Evolutionary conservation across 2,329 filamentous ascomycete species (phyloP), one percentile per base, ranked within the genome.

Genomic region (Scedosporium apiospermum): DNA sequence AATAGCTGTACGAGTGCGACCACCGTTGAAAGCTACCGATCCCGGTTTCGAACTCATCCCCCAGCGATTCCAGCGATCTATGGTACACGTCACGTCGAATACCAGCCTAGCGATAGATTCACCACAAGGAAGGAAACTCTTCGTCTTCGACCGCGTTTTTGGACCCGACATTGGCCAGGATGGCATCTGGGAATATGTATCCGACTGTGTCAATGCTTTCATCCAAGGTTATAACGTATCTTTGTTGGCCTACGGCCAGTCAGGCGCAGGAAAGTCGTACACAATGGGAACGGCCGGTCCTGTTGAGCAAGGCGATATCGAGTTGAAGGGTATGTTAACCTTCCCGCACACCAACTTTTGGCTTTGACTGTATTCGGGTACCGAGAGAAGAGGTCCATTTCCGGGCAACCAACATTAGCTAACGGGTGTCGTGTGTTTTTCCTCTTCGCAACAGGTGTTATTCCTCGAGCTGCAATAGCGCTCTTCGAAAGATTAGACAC

Each of bases 181-280:
- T 67, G 93, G 93, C 57, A 78, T 99, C 57, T 99, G 93, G 90
- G 90, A 96, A 57, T 99, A 99, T 70, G 80, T 99, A 58, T 86
- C 86, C 65, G 95, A 99, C 68, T 96, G 92, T 69, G 89, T 98
- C 68, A 86, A 82, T 68, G 90, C 93, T 2, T 99, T 99, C 69
- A 80, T 95, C 1, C 91, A 97, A 72, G 95, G 95, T 62, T 99
- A 98, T 83, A 99, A 99, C 84, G 95, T 99, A 64, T 99, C 95
- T 3, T 86, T 99, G 59, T 80, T 99, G 69, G 95, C 95, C 58
- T 99, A 99, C 71, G 95, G 95, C 67, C 95, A 99, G 78, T 99
- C 95, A 30, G 95, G 95, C 63, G 92, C 95, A 10, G 95, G 95
- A 68, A 99, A 99, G 77, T 98, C 93, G 2, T 98, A 96, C 73